Conservation (phyloP, 108 stramenopile genomes). For the Skeletonema grethae region DNA sequence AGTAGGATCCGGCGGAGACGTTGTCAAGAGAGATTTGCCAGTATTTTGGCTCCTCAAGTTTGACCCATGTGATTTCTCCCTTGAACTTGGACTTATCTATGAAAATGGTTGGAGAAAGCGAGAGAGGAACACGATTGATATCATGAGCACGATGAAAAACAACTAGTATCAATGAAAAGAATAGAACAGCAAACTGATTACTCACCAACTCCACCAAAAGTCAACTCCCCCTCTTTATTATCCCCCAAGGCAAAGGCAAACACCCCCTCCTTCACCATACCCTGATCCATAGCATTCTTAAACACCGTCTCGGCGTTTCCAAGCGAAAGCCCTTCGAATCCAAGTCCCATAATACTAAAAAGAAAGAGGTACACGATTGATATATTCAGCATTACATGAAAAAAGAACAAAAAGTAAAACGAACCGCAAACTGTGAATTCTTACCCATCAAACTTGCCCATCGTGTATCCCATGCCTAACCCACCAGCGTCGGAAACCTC, state of each 20-base stretch:
- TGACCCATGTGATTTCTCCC: conserved; percentile 77
- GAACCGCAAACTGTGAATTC: too few relatives aligned
- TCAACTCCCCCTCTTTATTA: conserved; percentile 91
- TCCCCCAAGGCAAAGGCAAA: conserved; percentile 98
- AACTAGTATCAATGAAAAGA: background rate
- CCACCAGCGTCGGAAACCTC: conserved; percentile 98
- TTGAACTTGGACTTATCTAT: conserved; percentile 70
- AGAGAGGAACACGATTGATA: background rate
- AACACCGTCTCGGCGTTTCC: conserved; percentile 91
- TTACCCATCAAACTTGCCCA: conserved; percentile 94
- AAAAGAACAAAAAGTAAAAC: too few relatives aligned
- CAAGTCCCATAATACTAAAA: conserved; percentile 92
- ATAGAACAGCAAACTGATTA: background rate
- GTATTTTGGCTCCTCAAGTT: conserved; percentile 84
- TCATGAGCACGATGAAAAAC: background rate
- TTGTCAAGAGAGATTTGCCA: conserved; percentile 88
- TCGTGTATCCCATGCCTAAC: conserved; percentile 91
- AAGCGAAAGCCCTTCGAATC: conserved; percentile 89
- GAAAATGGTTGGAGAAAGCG: conserved; percentile 3
- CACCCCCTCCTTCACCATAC: conserved; percentile 68
- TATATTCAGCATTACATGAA: too few relatives aligned
- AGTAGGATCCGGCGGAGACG: conserved; percentile 61
- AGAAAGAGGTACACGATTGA: too few relatives aligned
- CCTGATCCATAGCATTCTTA: conserved; percentile 90
- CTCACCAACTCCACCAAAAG: conserved; percentile 91